Conservation (phyloP, 257 asterid species). For the Nicotiana benthamiana region DNA sequence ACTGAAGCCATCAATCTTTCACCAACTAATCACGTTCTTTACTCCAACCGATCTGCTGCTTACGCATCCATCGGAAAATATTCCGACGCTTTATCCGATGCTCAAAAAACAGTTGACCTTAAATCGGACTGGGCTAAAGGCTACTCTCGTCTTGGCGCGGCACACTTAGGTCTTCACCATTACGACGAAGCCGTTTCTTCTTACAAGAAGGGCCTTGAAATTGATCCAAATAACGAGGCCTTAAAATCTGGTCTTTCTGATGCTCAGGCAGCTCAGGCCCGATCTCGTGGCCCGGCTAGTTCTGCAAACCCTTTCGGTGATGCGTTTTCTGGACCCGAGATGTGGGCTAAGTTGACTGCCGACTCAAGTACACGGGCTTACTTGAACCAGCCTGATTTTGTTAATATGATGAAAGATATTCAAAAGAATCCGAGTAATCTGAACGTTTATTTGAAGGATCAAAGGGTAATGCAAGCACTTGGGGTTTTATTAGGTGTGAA, state of each 20-base stretch:
- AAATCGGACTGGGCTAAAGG: conserved; percentile 85
- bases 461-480: conserved; percentile 79
- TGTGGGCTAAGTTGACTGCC: conserved; percentile 73
- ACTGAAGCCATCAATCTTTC: conserved; percentile 62
- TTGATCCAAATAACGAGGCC: conserved; percentile 78
- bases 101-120: conserved; percentile 74
- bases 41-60: conserved; percentile 93
- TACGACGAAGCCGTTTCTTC: conserved; percentile 57
- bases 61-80: conserved; percentile 58
- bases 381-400: conserved; percentile 74
- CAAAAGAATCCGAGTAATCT: conserved; percentile 64
- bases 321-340: conserved; percentile 74
- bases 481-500: conserved; percentile 68
- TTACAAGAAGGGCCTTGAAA: conserved; percentile 63
- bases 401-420: conserved; percentile 78
- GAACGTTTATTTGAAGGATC: conserved; percentile 67
- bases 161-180: conserved; percentile 55
- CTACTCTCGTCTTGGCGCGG: conserved; percentile 91
- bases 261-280: conserved; percentile 49
- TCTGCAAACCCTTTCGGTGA: conserved; percentile 60
- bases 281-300: conserved; percentile 18
- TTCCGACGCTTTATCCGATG: conserved; percentile 75
- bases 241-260: conserved; percentile 77
- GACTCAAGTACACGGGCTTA: conserved; percentile 57
- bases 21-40: conserved; percentile 76